A percentile compares a stretch with the other conserved stretches of the same genome.
Evolutionary conservation across 1,284 basidiomycete genomes (phyloP).

Genomic region (Chalciporus sp.): DNA sequence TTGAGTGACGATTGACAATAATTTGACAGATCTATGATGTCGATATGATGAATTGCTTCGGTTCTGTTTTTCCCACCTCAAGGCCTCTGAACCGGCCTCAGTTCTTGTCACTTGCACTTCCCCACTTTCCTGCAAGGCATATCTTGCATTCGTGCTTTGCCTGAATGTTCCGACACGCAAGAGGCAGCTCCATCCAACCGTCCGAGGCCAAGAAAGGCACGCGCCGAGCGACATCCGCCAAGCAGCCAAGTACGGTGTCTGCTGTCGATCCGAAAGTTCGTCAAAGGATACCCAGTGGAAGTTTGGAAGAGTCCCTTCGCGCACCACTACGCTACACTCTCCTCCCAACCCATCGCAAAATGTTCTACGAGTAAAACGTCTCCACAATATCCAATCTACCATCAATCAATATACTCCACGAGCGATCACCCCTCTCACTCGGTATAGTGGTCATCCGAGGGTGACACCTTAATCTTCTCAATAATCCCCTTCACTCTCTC

Average conservation of each 20-base stretch:
- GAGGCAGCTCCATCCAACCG: no score
- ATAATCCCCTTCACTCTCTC: constrained; percentile 79
- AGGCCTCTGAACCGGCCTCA: no score
- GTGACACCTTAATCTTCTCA: constrained; percentile 65
- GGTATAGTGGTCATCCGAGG: constrained; percentile 62
- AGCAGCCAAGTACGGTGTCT: no score
- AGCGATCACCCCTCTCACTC: constrained; percentile 46
- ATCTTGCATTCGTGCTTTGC: neutral
- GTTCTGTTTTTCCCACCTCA: neutral
- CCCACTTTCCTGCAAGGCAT: no score
- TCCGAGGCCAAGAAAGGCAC: no score
- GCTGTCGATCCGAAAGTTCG: no score
- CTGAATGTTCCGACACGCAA: neutral
- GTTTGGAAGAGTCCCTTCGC: no score
- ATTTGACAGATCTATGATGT: neutral
- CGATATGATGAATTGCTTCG: neutral
- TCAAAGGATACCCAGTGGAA: no score
- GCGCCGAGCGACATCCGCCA: no score
- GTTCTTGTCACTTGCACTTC: no score
- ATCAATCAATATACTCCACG: neutral
- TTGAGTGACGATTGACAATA: neutral
- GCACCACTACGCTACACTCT: no score
- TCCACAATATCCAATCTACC: neutral
- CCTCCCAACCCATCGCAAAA: no score
- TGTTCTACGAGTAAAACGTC: neutral